A percentile compares a stretch with the other conserved stretches of the same genome.
Evolutionary conservation across 495 filamentous ascomycete species (phyloP).

Genomic region (Bryoglossum gracile): DNA sequence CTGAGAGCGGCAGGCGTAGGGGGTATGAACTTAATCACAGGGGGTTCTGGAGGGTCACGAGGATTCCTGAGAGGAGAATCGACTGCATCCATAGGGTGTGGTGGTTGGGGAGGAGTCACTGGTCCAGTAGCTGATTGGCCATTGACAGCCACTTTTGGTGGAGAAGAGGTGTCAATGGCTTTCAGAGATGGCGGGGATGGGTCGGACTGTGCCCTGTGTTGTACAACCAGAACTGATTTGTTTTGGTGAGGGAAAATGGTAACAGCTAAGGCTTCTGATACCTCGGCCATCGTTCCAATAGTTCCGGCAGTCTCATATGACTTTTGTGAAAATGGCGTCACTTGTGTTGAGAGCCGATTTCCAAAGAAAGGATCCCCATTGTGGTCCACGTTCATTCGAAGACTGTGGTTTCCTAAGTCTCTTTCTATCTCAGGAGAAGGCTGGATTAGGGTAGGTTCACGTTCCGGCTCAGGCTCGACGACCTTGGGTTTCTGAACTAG

Average conservation of each 20-base stretch:
- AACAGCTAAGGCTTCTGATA: constrained; percentile 74
- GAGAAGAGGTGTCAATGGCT: constrained; percentile 22
- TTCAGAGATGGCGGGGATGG: constrained; percentile 18
- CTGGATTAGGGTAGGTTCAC: background rate
- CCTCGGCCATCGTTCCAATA: constrained; percentile 43
- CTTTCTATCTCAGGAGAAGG: constrained; percentile 15
- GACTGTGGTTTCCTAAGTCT: constrained; percentile 2
- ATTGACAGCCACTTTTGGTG: constrained; percentile 30
- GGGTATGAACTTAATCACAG: constrained; percentile 60
- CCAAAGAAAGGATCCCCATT: constrained; percentile 50
- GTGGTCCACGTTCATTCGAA: constrained; percentile 33
- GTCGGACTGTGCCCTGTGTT: constrained; percentile 48
- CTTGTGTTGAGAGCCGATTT: constrained; percentile 42
- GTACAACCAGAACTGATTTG: constrained; percentile 67
- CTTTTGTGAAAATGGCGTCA: constrained; percentile 51
- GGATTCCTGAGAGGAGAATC: constrained; percentile 72
- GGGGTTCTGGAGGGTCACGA: constrained; percentile 58
- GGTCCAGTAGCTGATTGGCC: constrained; percentile 34
- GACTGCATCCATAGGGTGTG: constrained; percentile 41
- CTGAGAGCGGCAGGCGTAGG: constrained; percentile 55
- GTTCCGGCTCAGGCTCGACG: background rate
- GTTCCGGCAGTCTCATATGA: constrained; percentile 50
- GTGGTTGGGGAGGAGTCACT: constrained; percentile 38
- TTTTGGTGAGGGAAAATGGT: constrained; percentile 85
- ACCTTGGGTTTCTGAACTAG: too few species aligned